Evolutionary conservation across 2,329 filamentous ascomycete genomes (phyloP).

Genomic region (Cladosporium cucumerinum): DNA sequence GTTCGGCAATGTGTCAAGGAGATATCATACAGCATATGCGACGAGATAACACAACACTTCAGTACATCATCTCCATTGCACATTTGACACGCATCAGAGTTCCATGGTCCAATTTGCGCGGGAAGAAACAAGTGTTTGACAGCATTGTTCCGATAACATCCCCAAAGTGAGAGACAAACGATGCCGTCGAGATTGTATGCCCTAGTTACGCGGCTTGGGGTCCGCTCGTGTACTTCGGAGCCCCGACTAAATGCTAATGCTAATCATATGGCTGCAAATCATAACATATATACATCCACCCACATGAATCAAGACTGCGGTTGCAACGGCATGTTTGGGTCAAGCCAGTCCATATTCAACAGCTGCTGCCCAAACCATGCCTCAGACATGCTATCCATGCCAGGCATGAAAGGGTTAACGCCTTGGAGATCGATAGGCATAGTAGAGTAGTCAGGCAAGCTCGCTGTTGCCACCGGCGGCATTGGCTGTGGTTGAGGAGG

Average conservation of each 20-base stretch:
- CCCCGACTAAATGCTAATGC: background rate
- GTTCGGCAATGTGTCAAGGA: background rate
- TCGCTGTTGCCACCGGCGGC: background rate
- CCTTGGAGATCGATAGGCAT: conserved; percentile 22
- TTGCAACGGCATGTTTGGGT: conserved; percentile 16
- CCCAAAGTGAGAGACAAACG: background rate
- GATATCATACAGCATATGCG: background rate
- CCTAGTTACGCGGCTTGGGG: background rate
- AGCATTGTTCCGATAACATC: background rate
- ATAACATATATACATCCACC: background rate
- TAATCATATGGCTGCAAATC: background rate
- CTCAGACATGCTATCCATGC: conserved; percentile 25
- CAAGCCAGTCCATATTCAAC: conserved; percentile 27
- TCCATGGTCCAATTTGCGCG: background rate
- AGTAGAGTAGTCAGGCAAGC: conserved; percentile 16
- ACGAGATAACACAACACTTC: background rate
- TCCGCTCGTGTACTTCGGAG: background rate
- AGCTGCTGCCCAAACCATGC: conserved; percentile 28
- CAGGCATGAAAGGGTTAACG: conserved; percentile 18
- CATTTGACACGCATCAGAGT: background rate
- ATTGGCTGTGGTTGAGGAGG: conserved; percentile 4
- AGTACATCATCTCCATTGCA: background rate
- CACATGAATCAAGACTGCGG: background rate
- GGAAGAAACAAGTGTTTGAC: background rate
- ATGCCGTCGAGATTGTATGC: background rate